Conservation (phyloP, 305 asterid species). For the Fraxinus sp. region DNA sequence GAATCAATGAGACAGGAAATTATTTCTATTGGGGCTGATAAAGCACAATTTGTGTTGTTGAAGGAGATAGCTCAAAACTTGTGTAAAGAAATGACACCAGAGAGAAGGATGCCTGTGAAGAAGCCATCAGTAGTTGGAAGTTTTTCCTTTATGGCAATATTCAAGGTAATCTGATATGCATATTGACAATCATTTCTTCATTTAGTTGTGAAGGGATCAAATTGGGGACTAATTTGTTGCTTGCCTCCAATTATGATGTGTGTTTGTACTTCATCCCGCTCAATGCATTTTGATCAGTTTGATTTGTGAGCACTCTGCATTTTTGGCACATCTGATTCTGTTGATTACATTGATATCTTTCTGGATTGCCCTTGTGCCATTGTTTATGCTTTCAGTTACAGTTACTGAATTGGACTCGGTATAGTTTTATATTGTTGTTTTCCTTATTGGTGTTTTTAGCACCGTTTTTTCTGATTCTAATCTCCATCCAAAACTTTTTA, state of each 20-base stretch:
- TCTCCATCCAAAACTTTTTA: neutral
- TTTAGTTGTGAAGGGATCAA: slow-evolving; percentile 11
- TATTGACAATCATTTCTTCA: neutral
- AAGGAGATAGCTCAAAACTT: slow-evolving; percentile 93
- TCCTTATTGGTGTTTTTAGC: slow-evolving; percentile 5
- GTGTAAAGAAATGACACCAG: slow-evolving; percentile 74
- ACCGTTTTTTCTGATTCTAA: neutral
- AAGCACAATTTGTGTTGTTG: slow-evolving; percentile 78
- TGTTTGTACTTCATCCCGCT: neutral
- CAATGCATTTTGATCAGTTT: slow-evolving; percentile 4
- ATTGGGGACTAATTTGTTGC: neutral
- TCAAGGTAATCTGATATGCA: slow-evolving; percentile 53
- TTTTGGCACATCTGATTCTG: slow-evolving; percentile 5
- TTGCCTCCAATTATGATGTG: neutral
- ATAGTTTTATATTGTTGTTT: neutral
- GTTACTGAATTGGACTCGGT: neutral
- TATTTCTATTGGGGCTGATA: slow-evolving; percentile 82
- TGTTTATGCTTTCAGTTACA: neutral
- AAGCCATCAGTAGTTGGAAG: slow-evolving; percentile 50
- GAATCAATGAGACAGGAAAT: slow-evolving; percentile 94
- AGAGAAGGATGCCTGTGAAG: slow-evolving; percentile 41
- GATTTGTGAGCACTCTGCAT: slow-evolving; percentile 1
- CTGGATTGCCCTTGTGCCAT: slow-evolving; percentile 6
- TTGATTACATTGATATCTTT: slow-evolving; percentile 11
- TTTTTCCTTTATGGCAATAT: slow-evolving; percentile 49